Evolutionary conservation across 2,329 filamentous ascomycete species (phyloP), one percentile per base, ranked within the genome.

Genomic region (Calonectria leucothoes): DNA sequence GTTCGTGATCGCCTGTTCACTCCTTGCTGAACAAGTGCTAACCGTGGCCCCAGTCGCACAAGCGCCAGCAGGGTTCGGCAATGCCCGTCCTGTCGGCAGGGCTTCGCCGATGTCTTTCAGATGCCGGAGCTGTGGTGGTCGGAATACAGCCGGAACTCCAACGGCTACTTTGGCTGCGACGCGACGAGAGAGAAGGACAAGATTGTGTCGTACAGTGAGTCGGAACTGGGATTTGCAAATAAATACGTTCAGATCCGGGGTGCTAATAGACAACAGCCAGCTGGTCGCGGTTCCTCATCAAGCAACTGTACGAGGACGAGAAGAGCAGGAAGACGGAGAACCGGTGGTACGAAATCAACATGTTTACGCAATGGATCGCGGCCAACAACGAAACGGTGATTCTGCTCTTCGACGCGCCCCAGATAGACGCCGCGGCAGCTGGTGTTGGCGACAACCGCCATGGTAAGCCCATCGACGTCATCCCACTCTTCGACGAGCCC

Each of bases 91-190:
- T 64, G 59, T 7, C 37, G 59, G 25, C 27, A 23, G 39, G 31
- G 5, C 59, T 70, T 70, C 48, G 48, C 48, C 33, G 5, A 27
- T 14, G 27, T 37, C 45, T 70, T 70, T 4, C 35, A 25, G 6
- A 65, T 70, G 20, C 57, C 67, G 4, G 35, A 48, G 10, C 35
- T 70, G 12, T 70, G 67, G 67, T 70, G 67, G 67, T 64, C 67
- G 1, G 27, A 59, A 23, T 65, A 55, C 29, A 55, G 5, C 11
- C 33, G 67, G 8, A 70, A 64, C 20, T 65, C 67, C 12, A 70
- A 70, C 8, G 67, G 67, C n/a, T 70, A 70, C 35, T 70, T 70
- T 15, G 67, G 67, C 35, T 70, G 48, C n/a, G 67, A 70, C 8
- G 65, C 67, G 2, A 27, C 27, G 15, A 45, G 42, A 20, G 35